A percentile compares a stretch with the other conserved stretches of the same genome.
Evolutionary conservation across 495 filamentous ascomycete species (phyloP).

Genomic region (Lindgomyces ingoldianus): DNA sequence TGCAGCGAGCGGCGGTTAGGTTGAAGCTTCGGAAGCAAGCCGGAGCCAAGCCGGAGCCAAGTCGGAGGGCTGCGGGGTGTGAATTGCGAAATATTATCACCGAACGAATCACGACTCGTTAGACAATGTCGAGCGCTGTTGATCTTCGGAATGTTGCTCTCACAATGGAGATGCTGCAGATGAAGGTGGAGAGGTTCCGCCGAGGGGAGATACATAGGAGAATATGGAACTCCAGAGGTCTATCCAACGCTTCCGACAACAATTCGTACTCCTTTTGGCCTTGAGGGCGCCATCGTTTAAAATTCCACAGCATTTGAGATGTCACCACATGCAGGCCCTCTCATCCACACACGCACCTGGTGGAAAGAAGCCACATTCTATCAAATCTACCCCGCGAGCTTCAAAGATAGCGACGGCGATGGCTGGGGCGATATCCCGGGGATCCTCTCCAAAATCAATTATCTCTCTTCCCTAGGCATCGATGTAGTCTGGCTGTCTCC

Average conservation of each 20-base stretch:
- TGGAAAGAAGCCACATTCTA: conserved; percentile 44
- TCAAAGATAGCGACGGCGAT: conserved; percentile 40
- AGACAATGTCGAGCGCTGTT: neutral
- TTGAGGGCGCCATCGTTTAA: neutral
- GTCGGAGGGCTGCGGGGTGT: neutral
- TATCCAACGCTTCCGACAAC: neutral
- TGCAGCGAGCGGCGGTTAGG: neutral
- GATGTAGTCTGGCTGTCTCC: conserved; percentile 45
- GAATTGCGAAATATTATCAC: neutral
- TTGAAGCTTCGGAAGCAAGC: conserved; percentile 9
- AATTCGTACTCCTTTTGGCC: neutral
- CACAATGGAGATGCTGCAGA: neutral
- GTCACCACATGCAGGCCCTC: conserved; percentile 17
- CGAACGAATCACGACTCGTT: conserved; percentile 1
- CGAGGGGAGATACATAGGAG: neutral
- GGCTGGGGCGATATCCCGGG: conserved; percentile 37
- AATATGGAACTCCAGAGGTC: neutral
- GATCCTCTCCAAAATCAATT: conserved; percentile 36
- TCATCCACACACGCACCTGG: conserved; percentile 25
- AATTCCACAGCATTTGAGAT: conserved; percentile 1
- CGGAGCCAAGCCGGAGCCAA: conserved; percentile 19
- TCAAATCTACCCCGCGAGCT: conserved; percentile 44
- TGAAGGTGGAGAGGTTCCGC: neutral
- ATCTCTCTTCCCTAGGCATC: conserved; percentile 39
- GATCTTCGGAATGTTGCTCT: neutral